Base-by-base conservation (phyloP, 2,329 filamentous ascomycete species). In the Scorias spongiosa region DNA sequence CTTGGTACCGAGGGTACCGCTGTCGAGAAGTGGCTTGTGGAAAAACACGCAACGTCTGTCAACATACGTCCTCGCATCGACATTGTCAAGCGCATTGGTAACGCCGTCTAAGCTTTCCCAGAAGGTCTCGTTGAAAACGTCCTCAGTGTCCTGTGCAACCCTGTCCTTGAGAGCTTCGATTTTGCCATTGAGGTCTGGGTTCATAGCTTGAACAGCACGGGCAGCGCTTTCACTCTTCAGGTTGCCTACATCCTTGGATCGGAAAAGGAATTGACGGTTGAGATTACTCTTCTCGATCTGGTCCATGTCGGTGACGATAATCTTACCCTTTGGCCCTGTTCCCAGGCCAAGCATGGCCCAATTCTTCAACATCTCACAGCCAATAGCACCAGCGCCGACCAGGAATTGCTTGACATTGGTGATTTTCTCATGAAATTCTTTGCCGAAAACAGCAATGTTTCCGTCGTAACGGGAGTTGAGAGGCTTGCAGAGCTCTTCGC, bases 341-440 rank as follows among this genome's bases (percentile, higher is more conserved):
- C 82, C 89, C 28, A 98, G 71, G 52, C 91, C 91, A 62, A 96
- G 93, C 88, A 98, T 93, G 30, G 93, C 89, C 88, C 91, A 98
- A 65, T 96, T 96, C 76, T 98, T 98, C 53, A 98, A 70, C 83
- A 96, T 98, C 61, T 98, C 91, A 59, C 91, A 98, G 39, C 91
- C 91, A 62, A 98, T 98, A 50, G 93, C 91, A 56, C 91, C 91
- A 40, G 91, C 86, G 53, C 91, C 91, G 46, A 98, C 91, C 44
- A 98, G 72, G 70, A 98, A 98, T 56, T 96, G 79, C 57, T 81
- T 91, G 48, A 91, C 66, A 56, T 95, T 93, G 48, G 81, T 76
- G 53, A 98, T 75, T 71, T 94, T 95, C 42, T 94, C 82, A 64
- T 98, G 91, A 64, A 81, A 98, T 50, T 94, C 84, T 56, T 76